Conservation (phyloP, 345 rosid genomes). For the Syzygium aqueum region DNA sequence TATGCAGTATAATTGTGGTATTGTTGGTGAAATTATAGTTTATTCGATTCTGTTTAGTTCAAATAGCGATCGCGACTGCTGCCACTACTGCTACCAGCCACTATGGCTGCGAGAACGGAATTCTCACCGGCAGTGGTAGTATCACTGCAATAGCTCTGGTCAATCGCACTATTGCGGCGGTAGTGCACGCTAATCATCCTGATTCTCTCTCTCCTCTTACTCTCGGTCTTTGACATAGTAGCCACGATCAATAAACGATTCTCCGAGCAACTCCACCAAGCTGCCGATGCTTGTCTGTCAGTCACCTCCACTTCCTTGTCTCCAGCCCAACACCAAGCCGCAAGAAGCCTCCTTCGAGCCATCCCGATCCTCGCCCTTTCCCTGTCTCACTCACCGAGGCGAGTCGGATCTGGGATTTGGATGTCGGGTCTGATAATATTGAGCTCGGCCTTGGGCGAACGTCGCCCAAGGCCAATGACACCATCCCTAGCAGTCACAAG, state of each 20-base stretch:
- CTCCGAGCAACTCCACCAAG: too few species aligned
- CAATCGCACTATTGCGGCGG: neutral
- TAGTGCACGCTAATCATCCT: neutral
- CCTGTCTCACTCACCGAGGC: neutral
- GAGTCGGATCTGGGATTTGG: too few species aligned
- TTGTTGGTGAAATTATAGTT: neutral
- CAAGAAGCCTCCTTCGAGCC: too few species aligned
- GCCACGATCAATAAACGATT: too few species aligned
- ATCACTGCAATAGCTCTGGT: neutral
- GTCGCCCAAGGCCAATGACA: neutral
- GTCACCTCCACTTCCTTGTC: neutral
- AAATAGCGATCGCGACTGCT: too few species aligned
- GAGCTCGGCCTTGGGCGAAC: neutral
- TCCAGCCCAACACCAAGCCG: neutral
- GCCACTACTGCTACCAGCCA: neutral
- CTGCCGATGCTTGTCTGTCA: neutral
- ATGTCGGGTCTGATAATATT: too few species aligned
- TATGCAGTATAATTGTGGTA: neutral
- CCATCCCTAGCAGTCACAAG: too few species aligned
- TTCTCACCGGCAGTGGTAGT: neutral
- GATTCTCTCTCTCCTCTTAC: neutral
- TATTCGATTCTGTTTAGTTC: neutral
- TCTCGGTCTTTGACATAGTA: neutral
- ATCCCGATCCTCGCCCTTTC: too few species aligned
- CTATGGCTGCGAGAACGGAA: neutral